A percentile compares a stretch with the other conserved stretches of the same genome.
These are phyloP conservation scores for Yarrowia keelungensis DNA, from an alignment of 805 yeast genomes.

Conservation along the genomic window DNA sequence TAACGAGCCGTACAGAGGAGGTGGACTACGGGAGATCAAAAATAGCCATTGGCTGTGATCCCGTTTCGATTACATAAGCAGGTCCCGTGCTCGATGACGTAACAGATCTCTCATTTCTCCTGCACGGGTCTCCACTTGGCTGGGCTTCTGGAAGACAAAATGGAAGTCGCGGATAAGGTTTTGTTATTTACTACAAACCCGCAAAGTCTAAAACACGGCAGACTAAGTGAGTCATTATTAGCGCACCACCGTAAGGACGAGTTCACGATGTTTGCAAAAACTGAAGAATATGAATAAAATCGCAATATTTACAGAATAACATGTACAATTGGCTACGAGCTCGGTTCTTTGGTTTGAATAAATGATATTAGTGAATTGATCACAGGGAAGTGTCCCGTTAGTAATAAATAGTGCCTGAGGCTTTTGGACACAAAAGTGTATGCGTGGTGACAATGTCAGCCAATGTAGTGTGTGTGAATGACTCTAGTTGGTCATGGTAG, in stretches of 20 bases:
- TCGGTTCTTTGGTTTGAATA: neutral
- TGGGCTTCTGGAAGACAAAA: constrained; percentile 9
- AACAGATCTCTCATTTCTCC: neutral
- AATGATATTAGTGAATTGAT: constrained; percentile 7
- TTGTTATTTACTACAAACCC: neutral
- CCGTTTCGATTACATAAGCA: neutral
- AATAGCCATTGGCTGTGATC: too few species aligned
- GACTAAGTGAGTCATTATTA: constrained; percentile 19
- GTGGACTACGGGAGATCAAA: too few species aligned
- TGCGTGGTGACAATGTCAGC: neutral
- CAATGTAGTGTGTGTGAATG: too few species aligned
- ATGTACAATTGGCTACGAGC: neutral
- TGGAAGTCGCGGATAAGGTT: neutral
- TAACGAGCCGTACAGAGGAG: too few species aligned
- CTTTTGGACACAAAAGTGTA: constrained; percentile 7
- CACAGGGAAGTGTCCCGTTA: constrained; percentile 9
- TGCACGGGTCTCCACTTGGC: neutral
- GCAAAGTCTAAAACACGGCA: neutral
- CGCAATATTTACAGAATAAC: neutral
- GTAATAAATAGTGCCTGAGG: constrained; percentile 6
- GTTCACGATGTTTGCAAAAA: neutral
- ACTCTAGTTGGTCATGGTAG: constrained; percentile 40
- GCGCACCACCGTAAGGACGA: constrained; percentile 1
- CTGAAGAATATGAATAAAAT: neutral
- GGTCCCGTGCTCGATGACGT: neutral